Percentiles rank a stretch among this genome's conserved stretches.
Conservation (phyloP, 2,329 filamentous ascomycete species). For the Apiospora pterosperma region DNA sequence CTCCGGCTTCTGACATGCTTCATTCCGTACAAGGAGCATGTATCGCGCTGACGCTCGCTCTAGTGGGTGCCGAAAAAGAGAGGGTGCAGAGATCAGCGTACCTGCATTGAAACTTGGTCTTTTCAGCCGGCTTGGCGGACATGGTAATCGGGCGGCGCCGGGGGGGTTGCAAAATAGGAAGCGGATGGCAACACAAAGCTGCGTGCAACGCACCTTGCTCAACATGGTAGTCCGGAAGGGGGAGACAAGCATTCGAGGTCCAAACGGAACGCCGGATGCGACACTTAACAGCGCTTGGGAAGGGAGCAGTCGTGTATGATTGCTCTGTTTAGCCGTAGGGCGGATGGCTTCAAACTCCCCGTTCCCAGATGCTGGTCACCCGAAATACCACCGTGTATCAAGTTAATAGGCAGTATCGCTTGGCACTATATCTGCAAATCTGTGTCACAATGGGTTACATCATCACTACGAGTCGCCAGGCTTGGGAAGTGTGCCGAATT, state of each 20-base stretch:
- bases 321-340: not conserved
- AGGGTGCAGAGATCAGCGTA: not conserved
- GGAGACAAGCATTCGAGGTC: not conserved
- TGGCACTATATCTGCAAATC: not conserved
- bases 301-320: not conserved
- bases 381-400: not conserved
- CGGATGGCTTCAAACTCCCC: not conserved
- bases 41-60: not conserved
- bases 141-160: not conserved
- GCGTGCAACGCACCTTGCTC: not conserved
- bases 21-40: not conserved
- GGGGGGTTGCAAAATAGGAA: not conserved
- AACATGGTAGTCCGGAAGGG: not conserved
- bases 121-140: constrained; percentile 1
- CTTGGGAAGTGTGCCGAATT: not conserved
- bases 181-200: not conserved
- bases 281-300: not conserved
- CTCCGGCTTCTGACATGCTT: not conserved
- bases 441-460: not conserved
- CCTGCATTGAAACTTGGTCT: not conserved
- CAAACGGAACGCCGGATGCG: not conserved
- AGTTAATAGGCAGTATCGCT: not conserved
- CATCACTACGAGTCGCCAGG: not conserved
- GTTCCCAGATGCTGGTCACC: not conserved
- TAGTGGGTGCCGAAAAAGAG: not conserved